Percentiles rank a stretch among this genome's conserved stretches.
phyloP scores from a whole-genome alignment of 2,329 filamentous ascomycete genomes.

The Fragosphaeria purpurea region DNA sequence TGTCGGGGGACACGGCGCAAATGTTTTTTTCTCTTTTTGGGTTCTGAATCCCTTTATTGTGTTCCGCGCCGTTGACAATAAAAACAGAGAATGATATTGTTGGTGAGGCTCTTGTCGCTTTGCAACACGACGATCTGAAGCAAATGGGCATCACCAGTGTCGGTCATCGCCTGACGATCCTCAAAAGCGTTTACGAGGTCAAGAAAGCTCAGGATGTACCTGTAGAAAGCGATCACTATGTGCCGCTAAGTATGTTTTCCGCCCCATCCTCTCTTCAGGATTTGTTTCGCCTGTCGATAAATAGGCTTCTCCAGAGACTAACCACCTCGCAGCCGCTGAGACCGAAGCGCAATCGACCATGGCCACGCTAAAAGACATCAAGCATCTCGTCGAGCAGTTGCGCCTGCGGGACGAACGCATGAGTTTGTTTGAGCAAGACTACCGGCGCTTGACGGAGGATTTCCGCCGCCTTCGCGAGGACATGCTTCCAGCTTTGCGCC shows the following conservation, averaged over 20 bases:
- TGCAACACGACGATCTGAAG: slow-evolving; percentile 88
- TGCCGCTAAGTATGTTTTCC: slow-evolving; percentile 67
- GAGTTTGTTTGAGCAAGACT: slow-evolving; percentile 68
- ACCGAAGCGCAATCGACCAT: slow-evolving; percentile 75
- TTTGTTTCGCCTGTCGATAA: background rate
- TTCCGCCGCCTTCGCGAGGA: slow-evolving; percentile 85
- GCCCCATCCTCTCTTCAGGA: background rate
- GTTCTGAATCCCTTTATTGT: background rate
- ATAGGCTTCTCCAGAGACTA: no score
- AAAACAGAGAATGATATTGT: slow-evolving; percentile 79
- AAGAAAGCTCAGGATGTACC: slow-evolving; percentile 90
- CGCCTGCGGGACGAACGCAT: slow-evolving; percentile 86
- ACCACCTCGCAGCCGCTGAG: slow-evolving; percentile 61
- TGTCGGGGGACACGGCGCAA: background rate
- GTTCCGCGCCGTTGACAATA: slow-evolving; percentile 9
- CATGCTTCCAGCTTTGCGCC: slow-evolving; percentile 77
- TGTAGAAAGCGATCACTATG: slow-evolving; percentile 85
- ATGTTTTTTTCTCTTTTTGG: background rate
- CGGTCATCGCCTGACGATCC: slow-evolving; percentile 84
- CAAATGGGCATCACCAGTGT: slow-evolving; percentile 90
- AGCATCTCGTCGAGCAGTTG: slow-evolving; percentile 80
- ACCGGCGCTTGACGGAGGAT: slow-evolving; percentile 77
- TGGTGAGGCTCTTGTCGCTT: slow-evolving; percentile 77
- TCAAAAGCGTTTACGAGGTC: slow-evolving; percentile 93
- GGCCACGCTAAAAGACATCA: slow-evolving; percentile 88